Conservation (phyloP, 139 green algal species). For the Micractinium conductrix region DNA sequence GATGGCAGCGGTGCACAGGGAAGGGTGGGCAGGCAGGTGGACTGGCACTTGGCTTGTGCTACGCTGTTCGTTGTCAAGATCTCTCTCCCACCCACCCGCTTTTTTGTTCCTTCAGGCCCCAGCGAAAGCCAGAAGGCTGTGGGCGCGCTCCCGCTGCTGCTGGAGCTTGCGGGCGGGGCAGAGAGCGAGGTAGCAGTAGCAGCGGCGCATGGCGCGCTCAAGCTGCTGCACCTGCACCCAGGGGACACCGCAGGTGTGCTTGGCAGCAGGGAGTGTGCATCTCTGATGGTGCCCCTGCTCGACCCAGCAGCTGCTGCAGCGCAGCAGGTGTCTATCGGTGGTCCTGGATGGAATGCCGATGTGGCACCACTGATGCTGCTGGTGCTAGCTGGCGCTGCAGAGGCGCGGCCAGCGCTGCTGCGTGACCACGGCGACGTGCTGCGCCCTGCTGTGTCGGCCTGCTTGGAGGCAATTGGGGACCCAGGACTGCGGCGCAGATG, state of each 20-base stretch:
- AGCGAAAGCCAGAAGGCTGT: conserved; percentile 3
- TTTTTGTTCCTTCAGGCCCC: neutral
- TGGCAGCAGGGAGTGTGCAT: neutral
- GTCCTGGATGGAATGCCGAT: neutral
- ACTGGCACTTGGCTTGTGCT: neutral
- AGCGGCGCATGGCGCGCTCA: conserved; percentile 19
- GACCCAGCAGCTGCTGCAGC: neutral
- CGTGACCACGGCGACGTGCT: neutral
- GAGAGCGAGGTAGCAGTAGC: neutral
- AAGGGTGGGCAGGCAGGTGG: neutral
- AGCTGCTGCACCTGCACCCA: conserved; percentile 1
- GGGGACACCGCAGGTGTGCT: neutral
- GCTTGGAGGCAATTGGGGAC: neutral
- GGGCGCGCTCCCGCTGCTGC: conserved; percentile 12
- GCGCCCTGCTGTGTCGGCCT: neutral
- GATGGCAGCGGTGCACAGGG: neutral
- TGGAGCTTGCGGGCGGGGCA: neutral
- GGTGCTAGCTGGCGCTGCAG: neutral
- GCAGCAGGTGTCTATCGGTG: neutral
- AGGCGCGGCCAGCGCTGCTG: conserved; percentile 15
- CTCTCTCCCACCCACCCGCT: too few relatives aligned
- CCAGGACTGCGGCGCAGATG: neutral
- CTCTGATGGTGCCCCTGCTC: neutral
- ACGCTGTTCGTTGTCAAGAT: neutral
- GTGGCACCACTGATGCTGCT: conserved; percentile 9